phyloP scores from a whole-genome alignment of 1,139 yeast species.

The Yamadazyma friedrichii region DNA sequence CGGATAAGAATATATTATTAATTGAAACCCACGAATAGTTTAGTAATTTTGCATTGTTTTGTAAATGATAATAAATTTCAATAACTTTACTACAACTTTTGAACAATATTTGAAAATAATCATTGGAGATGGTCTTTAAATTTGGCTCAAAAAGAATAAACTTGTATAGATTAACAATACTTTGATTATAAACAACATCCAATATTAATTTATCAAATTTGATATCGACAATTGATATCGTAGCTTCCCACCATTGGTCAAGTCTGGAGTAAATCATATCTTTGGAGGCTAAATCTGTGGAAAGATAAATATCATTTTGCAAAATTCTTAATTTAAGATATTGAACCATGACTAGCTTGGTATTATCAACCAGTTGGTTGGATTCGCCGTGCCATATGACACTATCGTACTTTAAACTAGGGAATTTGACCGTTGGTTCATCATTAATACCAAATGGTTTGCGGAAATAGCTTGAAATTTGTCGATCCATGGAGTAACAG shows the following conservation, averaged over 20 bases:
- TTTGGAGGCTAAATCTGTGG: not conserved
- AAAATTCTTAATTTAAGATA: slow-evolving; percentile 13
- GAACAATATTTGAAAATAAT: slow-evolving; percentile 6
- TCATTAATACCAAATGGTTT: slow-evolving; percentile 72
- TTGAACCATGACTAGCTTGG: slow-evolving; percentile 10
- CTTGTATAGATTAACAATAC: slow-evolving; percentile 68
- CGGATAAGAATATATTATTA: slow-evolving; percentile 82
- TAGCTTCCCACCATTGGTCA: slow-evolving; percentile 55
- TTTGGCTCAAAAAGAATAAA: slow-evolving; percentile 34
- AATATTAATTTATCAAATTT: slow-evolving; percentile 44
- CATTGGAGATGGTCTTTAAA: not conserved
- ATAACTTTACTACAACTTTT: slow-evolving; percentile 10
- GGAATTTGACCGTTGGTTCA: slow-evolving; percentile 57
- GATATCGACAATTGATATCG: slow-evolving; percentile 51
- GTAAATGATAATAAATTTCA: slow-evolving; percentile 8
- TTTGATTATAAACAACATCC: slow-evolving; percentile 70
- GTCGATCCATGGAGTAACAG: slow-evolving; percentile 76
- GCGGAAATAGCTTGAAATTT: slow-evolving; percentile 65
- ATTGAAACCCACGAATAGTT: slow-evolving; percentile 94
- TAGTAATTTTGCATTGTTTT: slow-evolving; percentile 8
- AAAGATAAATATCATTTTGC: slow-evolving; percentile 9
- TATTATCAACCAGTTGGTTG: not conserved
- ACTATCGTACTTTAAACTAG: slow-evolving; percentile 68
- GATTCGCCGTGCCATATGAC: slow-evolving; percentile 26
- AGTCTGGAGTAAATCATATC: slow-evolving; percentile 33